These are phyloP conservation scores for Ananas comosus DNA, from an alignment of 176 grass and related monocot genomes.

Conservation along the genomic window DNA sequence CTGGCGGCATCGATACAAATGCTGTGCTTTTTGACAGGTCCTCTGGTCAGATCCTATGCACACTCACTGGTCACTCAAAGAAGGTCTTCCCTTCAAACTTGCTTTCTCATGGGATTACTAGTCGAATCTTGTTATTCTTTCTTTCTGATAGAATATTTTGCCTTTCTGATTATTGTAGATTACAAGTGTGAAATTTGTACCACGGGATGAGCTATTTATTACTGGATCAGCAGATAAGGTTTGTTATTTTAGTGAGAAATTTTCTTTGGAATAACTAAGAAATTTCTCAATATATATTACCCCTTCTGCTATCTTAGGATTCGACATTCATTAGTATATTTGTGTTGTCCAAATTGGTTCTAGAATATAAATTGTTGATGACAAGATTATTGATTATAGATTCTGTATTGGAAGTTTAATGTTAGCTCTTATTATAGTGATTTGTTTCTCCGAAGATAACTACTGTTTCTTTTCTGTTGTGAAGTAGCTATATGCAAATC, in stretches of 20 bases:
- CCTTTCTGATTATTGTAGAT: slow-evolving; percentile 31
- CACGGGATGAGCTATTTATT: slow-evolving; percentile 54
- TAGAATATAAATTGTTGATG: too few relatives aligned
- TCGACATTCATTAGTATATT: too few relatives aligned
- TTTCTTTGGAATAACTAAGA: background rate
- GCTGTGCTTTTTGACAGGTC: slow-evolving; percentile 82
- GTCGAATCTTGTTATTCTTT: slow-evolving; percentile 4
- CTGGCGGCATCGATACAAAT: slow-evolving; percentile 86
- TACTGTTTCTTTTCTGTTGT: too few relatives aligned
- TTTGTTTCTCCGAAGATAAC: too few relatives aligned
- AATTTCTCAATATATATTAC: too few relatives aligned
- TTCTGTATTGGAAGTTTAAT: too few relatives aligned
- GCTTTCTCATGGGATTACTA: slow-evolving; percentile 2
- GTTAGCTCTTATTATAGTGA: too few relatives aligned
- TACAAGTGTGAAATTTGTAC: slow-evolving; percentile 88
- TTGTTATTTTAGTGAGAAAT: background rate
- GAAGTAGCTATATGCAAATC: too few relatives aligned
- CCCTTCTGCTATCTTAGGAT: too few relatives aligned
- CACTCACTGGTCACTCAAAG: slow-evolving; percentile 90
- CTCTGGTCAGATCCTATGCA: slow-evolving; percentile 88
- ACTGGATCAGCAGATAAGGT: slow-evolving; percentile 96
- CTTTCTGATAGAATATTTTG: background rate
- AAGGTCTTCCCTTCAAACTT: slow-evolving; percentile 42
- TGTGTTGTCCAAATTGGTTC: too few relatives aligned
- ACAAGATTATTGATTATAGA: too few relatives aligned